These are phyloP conservation scores for Talaromyces albobiverticillius DNA, from an alignment of 2,329 filamentous ascomycete genomes.

Conservation along the genomic window DNA sequence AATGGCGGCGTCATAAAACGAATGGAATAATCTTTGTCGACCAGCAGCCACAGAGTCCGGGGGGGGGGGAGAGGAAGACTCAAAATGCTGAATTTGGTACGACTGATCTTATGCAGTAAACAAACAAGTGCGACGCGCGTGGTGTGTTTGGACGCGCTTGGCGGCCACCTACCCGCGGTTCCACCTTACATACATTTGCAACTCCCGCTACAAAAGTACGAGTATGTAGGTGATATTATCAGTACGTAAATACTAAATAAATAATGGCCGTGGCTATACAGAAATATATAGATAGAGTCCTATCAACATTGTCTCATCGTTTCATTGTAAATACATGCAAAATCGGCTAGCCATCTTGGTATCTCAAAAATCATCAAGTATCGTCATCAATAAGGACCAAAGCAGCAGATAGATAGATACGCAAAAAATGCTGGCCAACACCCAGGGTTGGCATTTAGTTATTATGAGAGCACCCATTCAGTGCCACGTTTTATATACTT, in stretches of 20 bases:
- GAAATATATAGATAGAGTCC: no score
- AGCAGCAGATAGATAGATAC: constrained; percentile 1
- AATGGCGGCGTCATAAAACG: no score
- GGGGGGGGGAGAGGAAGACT: no score
- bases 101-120: no score
- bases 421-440: background rate
- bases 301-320: background rate
- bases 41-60: no score
- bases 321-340: background rate
- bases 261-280: no score
- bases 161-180: no score
- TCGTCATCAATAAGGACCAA: constrained; percentile 10
- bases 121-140: background rate
- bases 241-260: no score
- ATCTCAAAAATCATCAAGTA: constrained; percentile 17
- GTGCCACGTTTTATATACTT: constrained; percentile 96
- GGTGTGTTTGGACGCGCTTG: background rate
- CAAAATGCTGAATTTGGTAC: no score
- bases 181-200: background rate
- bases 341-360: constrained; percentile 14
- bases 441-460: background rate
- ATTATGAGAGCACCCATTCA: constrained; percentile 73
- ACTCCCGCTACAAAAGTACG: no score
- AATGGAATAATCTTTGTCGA: no score
- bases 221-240: no score